Percentiles rank a stretch among this genome's conserved stretches.
Conservation (phyloP, 1,284 basidiomycete genomes). For the Ceratorhiza oryzae-sativae region DNA sequence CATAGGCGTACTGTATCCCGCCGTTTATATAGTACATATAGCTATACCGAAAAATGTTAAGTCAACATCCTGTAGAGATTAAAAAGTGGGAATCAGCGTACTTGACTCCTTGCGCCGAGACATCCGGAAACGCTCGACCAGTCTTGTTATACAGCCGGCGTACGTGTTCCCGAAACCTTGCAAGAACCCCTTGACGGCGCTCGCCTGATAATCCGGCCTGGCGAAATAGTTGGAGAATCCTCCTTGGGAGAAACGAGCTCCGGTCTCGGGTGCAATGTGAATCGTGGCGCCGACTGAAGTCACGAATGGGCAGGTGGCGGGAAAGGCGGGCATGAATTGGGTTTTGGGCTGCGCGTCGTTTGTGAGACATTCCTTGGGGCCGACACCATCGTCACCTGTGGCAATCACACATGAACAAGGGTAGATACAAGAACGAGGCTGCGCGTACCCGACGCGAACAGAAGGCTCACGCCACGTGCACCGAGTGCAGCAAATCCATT, state of each 20-base stretch:
- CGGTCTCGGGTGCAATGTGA: conserved; percentile 57
- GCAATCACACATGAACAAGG: not conserved
- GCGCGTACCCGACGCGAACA: conserved; percentile 41
- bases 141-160: conserved; percentile 43
- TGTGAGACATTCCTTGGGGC: conserved; percentile 62
- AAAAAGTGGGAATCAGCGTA: not conserved
- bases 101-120: conserved; percentile 62
- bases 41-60: too few species aligned
- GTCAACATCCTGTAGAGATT: conserved; percentile 31
- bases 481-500: conserved; percentile 41
- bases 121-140: conserved; percentile 61
- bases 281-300: conserved; percentile 56
- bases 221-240: conserved; percentile 72
- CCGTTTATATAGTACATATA: too few species aligned
- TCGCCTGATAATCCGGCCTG: conserved; percentile 61
- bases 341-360: conserved; percentile 51
- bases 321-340: not conserved
- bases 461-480: conserved; percentile 43
- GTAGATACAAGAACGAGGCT: not conserved
- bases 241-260: conserved; percentile 67
- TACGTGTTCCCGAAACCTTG: conserved; percentile 52
- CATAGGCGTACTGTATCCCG: conserved; percentile 44
- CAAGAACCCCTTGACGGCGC: conserved; percentile 46
- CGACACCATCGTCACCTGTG: conserved; percentile 59
- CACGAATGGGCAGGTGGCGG: conserved; percentile 61